Percentiles rank a stretch among this genome's conserved stretches.
These are phyloP conservation scores for Smittium mucronatum DNA, from an alignment of 371 early-diverging fungal species.

Conservation along the genomic window DNA sequence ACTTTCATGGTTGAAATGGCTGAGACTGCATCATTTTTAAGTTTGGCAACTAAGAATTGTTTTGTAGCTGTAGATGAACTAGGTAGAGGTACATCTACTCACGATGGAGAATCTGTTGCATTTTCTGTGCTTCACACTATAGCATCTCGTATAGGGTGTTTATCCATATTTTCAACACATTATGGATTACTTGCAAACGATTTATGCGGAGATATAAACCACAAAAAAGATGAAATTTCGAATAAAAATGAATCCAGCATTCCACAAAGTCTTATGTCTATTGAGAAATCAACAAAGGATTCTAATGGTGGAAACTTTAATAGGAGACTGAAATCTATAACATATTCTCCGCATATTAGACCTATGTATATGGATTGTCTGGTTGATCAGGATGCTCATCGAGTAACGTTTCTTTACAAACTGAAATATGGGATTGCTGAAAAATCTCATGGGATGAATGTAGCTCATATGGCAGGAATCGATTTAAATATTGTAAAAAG, in stretches of 20 bases:
- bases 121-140: constrained; percentile 84
- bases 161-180: constrained; percentile 96
- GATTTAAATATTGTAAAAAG: constrained; percentile 39
- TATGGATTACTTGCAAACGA: constrained; percentile 86
- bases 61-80: constrained; percentile 99
- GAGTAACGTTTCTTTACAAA: constrained; percentile 96
- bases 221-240: constrained; percentile 17
- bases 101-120: constrained; percentile 97
- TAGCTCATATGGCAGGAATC: constrained; percentile 93
- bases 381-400: constrained; percentile 63
- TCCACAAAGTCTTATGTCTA: background rate
- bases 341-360: constrained; percentile 26
- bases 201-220: constrained; percentile 49
- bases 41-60: constrained; percentile 81
- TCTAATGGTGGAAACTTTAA: background rate
- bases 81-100: constrained; percentile 97
- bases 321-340: background rate
- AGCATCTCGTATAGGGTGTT: constrained; percentile 67
- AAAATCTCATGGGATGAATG: constrained; percentile 82
- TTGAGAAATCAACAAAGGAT: background rate
- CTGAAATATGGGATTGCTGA: constrained; percentile 67
- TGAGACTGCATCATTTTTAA: constrained; percentile 91
- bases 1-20: constrained; percentile 98
- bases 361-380: constrained; percentile 63
- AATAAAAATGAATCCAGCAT: constrained; percentile 23